Conservation (phyloP, 2,329 filamentous ascomycete species). For the Botrytis paeoniae region DNA sequence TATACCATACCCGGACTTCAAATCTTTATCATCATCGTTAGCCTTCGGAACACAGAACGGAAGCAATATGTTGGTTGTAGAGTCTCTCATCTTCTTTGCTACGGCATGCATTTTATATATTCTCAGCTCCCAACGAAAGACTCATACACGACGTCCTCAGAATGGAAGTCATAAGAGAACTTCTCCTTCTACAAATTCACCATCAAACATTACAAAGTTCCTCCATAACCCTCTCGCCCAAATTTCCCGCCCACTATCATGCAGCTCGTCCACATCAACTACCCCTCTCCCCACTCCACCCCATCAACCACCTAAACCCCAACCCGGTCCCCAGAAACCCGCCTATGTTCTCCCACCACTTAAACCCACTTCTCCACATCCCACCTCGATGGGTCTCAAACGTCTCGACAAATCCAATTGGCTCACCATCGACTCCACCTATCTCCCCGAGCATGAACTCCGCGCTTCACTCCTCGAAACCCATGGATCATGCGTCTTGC, state of each 20-base stretch:
- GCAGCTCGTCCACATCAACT: neutral
- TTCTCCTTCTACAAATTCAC: neutral
- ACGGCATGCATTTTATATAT: conserved; percentile 14
- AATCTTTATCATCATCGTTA: neutral
- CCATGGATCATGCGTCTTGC: conserved; percentile 43
- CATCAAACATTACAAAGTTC: neutral
- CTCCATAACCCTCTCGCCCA: neutral
- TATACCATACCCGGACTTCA: neutral
- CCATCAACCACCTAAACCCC: neutral
- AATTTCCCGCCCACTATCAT: neutral
- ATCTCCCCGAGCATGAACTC: conserved; percentile 44
- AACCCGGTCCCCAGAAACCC: neutral
- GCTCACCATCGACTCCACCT: conserved; percentile 48
- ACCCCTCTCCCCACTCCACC: neutral
- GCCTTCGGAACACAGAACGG: neutral
- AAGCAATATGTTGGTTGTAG: conserved; percentile 11
- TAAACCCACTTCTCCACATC: conserved; percentile 21
- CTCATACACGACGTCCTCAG: neutral
- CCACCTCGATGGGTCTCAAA: conserved; percentile 48
- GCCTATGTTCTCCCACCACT: conserved; percentile 9
- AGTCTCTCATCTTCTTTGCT: conserved; percentile 2
- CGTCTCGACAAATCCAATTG: conserved; percentile 46
- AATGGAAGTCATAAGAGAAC: neutral
- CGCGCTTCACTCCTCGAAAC: conserved; percentile 42
- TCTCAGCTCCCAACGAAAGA: conserved; percentile 1